Base-by-base conservation (phyloP, 441 rosid species). In the Erodium chrysanthum region DNA sequence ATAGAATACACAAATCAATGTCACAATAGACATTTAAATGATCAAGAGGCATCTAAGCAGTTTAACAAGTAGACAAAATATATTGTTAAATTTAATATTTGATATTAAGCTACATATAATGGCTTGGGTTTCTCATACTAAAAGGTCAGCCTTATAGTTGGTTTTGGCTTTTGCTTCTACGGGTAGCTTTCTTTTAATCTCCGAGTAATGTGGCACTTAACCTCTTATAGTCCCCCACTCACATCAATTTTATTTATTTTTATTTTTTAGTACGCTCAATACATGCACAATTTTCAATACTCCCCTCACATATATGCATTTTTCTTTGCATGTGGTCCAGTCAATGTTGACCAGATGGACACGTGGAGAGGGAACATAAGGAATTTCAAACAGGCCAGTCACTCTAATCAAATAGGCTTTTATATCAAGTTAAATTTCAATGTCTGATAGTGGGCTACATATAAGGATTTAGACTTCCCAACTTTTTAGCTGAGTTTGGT, bases 1-100 rank as follows among this genome's bases (percentile, higher is more conserved):
- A 76, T 10, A 62, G 29, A 29, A 22, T 62, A 62, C 7, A 4
- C 31, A 27, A 25, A 22, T 14, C 20, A 27, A 27, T 27, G 27
- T 27, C 35, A 62, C 42, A 22, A 31, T 62, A 62, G 6, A 31
- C 1, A 96, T 74, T 74, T 35, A 7, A 5, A 0, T 5, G 9
- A 31, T 94, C 96, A 77, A 91, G 88, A 69, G 81, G 79, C 59
- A 17, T 52, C 10, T 23, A 52, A 52, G 22, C 3, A 18, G 11
- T 52, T 18, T 1, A 52, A 18, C 59, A 17, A 52, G 59, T 17
- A 44, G 17, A 12, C 17, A 44, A 44, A 44, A 44, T 12, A 44
- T 44, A n/a, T 12, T n/a, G 52, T 44, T 44, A 14, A 44, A 44
- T 3, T 3, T 44, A 44, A 44, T 44, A 14, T 44, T 14, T 44